phyloP scores from a whole-genome alignment of 2,329 filamentous ascomycete species.

The Lizonia empirigonia region DNA sequence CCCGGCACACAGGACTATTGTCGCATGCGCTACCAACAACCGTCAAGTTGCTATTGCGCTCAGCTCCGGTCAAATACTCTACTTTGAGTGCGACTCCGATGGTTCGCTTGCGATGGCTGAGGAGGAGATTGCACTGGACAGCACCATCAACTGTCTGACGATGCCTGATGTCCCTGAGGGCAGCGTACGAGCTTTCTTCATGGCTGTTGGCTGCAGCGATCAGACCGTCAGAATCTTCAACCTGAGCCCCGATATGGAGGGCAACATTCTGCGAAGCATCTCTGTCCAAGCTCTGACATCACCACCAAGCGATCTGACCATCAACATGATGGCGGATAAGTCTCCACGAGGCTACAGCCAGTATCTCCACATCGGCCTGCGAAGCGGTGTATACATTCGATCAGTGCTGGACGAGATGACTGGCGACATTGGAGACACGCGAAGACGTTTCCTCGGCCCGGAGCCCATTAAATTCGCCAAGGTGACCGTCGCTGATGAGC shows the following conservation, averaged over 20 bases:
- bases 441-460: conserved; percentile 91
- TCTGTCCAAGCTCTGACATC: conserved; percentile 93
- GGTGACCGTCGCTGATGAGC: conserved; percentile 84
- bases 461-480: conserved; percentile 89
- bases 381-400: conserved; percentile 93
- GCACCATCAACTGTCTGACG: conserved; percentile 93
- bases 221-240: conserved; percentile 93
- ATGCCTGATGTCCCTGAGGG: conserved; percentile 92
- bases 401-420: conserved; percentile 95
- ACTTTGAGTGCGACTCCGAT: conserved; percentile 96
- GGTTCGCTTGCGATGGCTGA: conserved; percentile 90
- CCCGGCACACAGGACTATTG: conserved; percentile 92
- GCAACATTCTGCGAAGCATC: conserved; percentile 74
- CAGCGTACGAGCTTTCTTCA: conserved; percentile 83
- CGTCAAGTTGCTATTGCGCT: conserved; percentile 91
- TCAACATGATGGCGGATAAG: conserved; percentile 95
- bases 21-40: conserved; percentile 91
- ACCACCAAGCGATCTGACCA: conserved; percentile 83
- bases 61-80: conserved; percentile 95
- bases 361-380: conserved; percentile 93
- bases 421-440: conserved; percentile 91
- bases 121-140: conserved; percentile 92
- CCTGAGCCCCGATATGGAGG: conserved; percentile 83
- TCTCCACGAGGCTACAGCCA: conserved; percentile 85
- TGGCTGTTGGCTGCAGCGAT: conserved; percentile 96